Evolutionary conservation across 2,329 filamentous ascomycete species (phyloP).

Genomic region (Fusarium veterinarium): DNA sequence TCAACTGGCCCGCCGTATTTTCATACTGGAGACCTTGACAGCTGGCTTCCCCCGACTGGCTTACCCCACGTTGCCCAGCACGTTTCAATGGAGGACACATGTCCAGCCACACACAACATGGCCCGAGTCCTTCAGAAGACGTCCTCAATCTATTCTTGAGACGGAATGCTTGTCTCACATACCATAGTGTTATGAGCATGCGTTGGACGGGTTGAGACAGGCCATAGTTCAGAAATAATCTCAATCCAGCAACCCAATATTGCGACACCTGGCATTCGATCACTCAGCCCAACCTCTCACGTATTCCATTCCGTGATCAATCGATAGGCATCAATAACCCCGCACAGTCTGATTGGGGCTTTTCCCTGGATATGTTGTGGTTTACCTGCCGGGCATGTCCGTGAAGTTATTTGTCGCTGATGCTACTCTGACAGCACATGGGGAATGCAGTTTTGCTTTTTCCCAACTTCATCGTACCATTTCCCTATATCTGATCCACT

Average conservation of each 20-base stretch:
- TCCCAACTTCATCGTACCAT: conserved; percentile 38
- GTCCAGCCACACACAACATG: conserved; percentile 50
- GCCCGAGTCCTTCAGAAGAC: conserved; percentile 29
- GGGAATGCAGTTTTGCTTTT: conserved; percentile 35
- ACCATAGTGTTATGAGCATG: conserved; percentile 8
- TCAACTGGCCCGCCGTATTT: conserved; percentile 31
- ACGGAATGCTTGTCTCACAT: conserved; percentile 37
- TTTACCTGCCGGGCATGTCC: conserved; percentile 34
- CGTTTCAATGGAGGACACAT: conserved; percentile 54
- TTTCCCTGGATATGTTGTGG: conserved; percentile 10
- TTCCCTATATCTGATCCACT: conserved; percentile 21
- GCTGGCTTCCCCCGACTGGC: conserved; percentile 48
- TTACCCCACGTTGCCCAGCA: conserved; percentile 45
- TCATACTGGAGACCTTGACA: conserved; percentile 45
- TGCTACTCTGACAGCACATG: conserved; percentile 13
- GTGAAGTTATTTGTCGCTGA: conserved; percentile 11
- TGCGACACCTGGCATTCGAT: conserved; percentile 15
- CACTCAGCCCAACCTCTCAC: conserved; percentile 25
- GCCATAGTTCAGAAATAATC: conserved; percentile 6
- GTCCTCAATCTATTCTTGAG: conserved; percentile 33
- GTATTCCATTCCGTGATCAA: conserved; percentile 18
- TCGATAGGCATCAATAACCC: conserved; percentile 18
- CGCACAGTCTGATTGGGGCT: conserved; percentile 16
- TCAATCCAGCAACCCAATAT: conserved; percentile 3
- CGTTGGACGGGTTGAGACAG: conserved; percentile 30